Evolutionary conservation across 192 early-diverging fungal genomes (phyloP), one percentile per base, ranked within the genome.

Genomic region (Coemansia asiatica): DNA sequence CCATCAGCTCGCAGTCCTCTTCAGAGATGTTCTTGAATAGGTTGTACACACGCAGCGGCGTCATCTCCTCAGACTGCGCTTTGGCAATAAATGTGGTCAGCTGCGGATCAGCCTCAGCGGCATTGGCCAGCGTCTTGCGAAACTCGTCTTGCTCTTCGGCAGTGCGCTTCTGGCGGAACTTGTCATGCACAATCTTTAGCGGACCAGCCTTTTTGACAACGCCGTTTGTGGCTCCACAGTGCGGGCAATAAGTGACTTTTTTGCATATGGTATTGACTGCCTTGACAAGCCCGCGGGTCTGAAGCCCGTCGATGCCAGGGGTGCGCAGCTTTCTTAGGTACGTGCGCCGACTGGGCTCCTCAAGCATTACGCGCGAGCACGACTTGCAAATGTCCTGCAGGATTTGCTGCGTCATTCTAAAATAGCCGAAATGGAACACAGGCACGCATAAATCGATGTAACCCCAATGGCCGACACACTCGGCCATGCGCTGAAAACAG

Each of bases 381-480:
- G 87, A 83, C 90, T 97, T 97, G 88, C 97, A 99, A 60, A 98
- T 97, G 54, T 94, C 89, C 83, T 99, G 96, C 33, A 99, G 78
- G 58, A 97, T 93, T 21, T 84, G 87, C 40, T 95, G 86, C 56
- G 90, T 90, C 40, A 89, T 84, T 67, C 92, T 90, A 73, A 98
- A 99, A 80, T 95, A 99, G 49, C 97, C 97, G 84, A 95, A 94
- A 50, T 99, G 97, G 72, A 98, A 99, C 21, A 99, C 93, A 6
- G 97, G 97, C 51, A 98, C 79, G 40, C 89, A 90, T 9, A 99
- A 85, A 53, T 92, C 89, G 29, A 99, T 85, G 65, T 94, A 91
- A 18, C 96, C 97, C 84, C 89, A 99, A 84, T 99, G 97, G 31
- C 97, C 97, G 22, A 94, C 88, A 78, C 97, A 99, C 53, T 96